Evolutionary conservation across 2,329 filamentous ascomycete genomes (phyloP), one percentile per base, ranked within the genome.

Genomic region (Thielaviopsis populi): DNA sequence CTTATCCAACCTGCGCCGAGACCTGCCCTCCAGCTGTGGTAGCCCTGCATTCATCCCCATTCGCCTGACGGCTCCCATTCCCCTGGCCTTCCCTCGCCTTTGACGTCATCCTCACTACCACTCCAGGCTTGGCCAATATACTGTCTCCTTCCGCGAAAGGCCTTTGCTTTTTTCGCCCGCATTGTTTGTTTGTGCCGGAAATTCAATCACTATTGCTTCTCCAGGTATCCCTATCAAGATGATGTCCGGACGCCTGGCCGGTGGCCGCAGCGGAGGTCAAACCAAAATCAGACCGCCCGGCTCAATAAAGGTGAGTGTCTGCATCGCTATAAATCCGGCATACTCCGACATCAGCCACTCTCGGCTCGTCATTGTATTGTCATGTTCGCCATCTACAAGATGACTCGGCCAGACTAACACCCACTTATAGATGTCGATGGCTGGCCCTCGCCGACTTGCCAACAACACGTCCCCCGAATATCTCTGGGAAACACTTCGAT

Each of bases 401-500:
- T 1, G 30, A 60, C 30, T 27, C 1, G 1, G 6, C 19, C 24
- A 24, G 17, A 24, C 59, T 61, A 56, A 56, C 53, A 17, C 40
- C 22, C 10, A 5, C 22, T 15, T 33, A n/a, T 61, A 43, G 59
- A 48, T 61, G 30, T 30, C 53, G 8, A 33, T 56, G 53, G 30
- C 24, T 11, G 53, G 53, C 13, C 53, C 53, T 8, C 53, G 24
- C 27, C 53, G 53, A n/a, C 10, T 56, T n/a, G 53, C 27, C 2
- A 56, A 30, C 17, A 33, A 33, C 24, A 56, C 30, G 27, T 33
- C 53, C 30, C 53, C 53, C 15, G 53, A 56, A n/a, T 33, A 56
- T 33, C 24, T 56, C 69, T 99, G 94, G 94, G 78, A 79, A 15
- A 83, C 84, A 54, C 82, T 99, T 7, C 80, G 85, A 56, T 81